These are phyloP conservation scores for Colletotrichum shisoi DNA, from an alignment of 2,329 filamentous ascomycete species.

Conservation along the genomic window DNA sequence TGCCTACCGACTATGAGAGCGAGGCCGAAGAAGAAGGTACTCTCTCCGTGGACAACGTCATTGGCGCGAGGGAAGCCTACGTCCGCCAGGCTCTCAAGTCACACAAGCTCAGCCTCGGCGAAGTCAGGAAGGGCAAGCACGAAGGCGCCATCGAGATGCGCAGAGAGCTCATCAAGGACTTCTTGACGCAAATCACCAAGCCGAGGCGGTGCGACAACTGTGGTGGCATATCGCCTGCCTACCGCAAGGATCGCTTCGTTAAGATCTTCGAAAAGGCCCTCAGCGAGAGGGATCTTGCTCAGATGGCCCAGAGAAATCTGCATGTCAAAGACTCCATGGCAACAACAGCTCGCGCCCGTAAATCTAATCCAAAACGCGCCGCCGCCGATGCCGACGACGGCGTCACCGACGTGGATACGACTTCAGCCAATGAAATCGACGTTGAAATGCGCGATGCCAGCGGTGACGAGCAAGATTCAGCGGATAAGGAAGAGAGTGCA, in stretches of 20 bases:
- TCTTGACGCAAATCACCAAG: constrained; percentile 75
- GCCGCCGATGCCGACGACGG: constrained; percentile 69
- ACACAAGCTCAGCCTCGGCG: constrained; percentile 60
- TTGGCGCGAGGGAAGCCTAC: constrained; percentile 67
- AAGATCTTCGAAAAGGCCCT: constrained; percentile 93
- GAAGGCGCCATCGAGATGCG: constrained; percentile 83
- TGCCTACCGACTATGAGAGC: constrained; percentile 58
- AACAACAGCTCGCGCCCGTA: constrained; percentile 37
- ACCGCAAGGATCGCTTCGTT: constrained; percentile 87
- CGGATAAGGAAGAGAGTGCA: constrained; percentile 46
- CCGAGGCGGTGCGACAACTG: constrained; percentile 73
- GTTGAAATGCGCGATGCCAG: constrained; percentile 54
- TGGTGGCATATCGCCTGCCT: constrained; percentile 77
- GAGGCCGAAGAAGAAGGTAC: constrained; percentile 72
- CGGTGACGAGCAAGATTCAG: constrained; percentile 58
- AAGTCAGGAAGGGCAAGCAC: constrained; percentile 73
- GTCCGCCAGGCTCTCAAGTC: constrained; percentile 75
- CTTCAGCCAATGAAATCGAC: constrained; percentile 57
- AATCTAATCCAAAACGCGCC: constrained; percentile 44
- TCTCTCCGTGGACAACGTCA: constrained; percentile 59
- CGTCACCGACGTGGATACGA: constrained; percentile 69
- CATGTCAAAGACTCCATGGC: constrained; percentile 75
- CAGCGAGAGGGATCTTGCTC: constrained; percentile 74
- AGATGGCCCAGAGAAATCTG: constrained; percentile 75
- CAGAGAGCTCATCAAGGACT: constrained; percentile 78